These are phyloP conservation scores for Aspergillus sp. DNA, from an alignment of 2,329 filamentous ascomycete genomes.

Conservation along the genomic window DNA sequence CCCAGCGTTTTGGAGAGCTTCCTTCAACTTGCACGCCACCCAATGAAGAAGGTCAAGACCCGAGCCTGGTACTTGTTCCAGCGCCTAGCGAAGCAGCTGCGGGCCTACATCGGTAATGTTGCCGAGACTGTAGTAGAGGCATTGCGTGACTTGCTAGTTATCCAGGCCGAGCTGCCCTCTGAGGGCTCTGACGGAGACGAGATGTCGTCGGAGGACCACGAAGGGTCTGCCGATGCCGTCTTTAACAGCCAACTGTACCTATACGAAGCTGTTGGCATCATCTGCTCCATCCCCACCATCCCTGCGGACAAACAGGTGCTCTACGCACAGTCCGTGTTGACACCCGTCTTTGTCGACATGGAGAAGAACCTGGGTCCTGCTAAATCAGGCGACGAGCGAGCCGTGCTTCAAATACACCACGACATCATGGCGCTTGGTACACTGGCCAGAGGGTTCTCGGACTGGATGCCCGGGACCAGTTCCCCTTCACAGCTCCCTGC, in stretches of 20 bases:
- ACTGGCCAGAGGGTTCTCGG: slow-evolving; percentile 86
- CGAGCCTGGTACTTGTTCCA: slow-evolving; percentile 98
- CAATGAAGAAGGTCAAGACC: slow-evolving; percentile 80
- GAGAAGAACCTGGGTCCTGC: slow-evolving; percentile 74
- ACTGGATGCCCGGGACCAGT: slow-evolving; percentile 69
- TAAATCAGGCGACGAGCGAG: slow-evolving; percentile 76
- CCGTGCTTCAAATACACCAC: slow-evolving; percentile 87
- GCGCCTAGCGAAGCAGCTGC: slow-evolving; percentile 84
- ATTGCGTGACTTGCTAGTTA: slow-evolving; percentile 80
- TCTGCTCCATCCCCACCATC: slow-evolving; percentile 77
- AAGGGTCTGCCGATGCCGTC: slow-evolving; percentile 83
- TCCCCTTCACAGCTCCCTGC: slow-evolving; percentile 52
- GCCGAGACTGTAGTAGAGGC: slow-evolving; percentile 90
- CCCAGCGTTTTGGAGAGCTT: slow-evolving; percentile 88
- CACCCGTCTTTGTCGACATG: slow-evolving; percentile 86
- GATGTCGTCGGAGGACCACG: slow-evolving; percentile 91
- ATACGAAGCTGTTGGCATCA: slow-evolving; percentile 91
- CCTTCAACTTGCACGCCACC: slow-evolving; percentile 83
- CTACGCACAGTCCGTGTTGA: slow-evolving; percentile 84
- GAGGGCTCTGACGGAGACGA: slow-evolving; percentile 79
- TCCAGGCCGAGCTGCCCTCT: slow-evolving; percentile 83
- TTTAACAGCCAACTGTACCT: slow-evolving; percentile 91
- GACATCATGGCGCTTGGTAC: slow-evolving; percentile 95
- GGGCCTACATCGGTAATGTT: slow-evolving; percentile 80
- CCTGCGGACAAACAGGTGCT: slow-evolving; percentile 81